Evolutionary conservation across 306 rosid genomes (phyloP).

Genomic region (Purshia tridentata): DNA sequence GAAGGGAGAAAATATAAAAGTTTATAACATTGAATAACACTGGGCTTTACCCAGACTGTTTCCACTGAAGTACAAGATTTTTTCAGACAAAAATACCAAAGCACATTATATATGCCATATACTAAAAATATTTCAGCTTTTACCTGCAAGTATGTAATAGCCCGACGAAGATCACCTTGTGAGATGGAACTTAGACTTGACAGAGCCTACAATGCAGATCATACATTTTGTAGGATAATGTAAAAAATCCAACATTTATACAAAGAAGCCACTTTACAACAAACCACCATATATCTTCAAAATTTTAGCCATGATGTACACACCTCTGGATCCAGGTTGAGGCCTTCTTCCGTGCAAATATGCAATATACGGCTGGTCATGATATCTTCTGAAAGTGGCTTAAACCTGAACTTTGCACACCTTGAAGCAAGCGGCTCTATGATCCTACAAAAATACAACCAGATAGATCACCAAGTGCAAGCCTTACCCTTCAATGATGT

Average conservation of each 20-base stretch:
- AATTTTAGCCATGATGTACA: constrained; percentile 13
- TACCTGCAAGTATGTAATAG: constrained; percentile 92
- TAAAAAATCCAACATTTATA: constrained; percentile 12
- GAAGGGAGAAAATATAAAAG: not conserved
- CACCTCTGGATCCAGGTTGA: constrained; percentile 80
- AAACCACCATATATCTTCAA: constrained; percentile 3
- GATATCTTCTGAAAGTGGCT: constrained; percentile 86
- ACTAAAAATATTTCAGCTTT: not conserved
- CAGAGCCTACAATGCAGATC: constrained; percentile 52
- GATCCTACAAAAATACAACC: constrained; percentile 55
- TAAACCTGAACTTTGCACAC: constrained; percentile 97
- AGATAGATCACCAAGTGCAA: constrained; percentile 13
- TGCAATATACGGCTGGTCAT: constrained; percentile 67
- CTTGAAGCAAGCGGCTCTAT: constrained; percentile 98
- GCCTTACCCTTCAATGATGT: constrained; percentile 10
- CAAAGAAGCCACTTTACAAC: constrained; percentile 15
- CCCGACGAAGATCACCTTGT: constrained; percentile 97
- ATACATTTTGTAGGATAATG: constrained; percentile 14
- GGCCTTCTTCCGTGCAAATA: constrained; percentile 83
- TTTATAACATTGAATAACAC: not conserved
- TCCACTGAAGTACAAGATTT: not conserved
- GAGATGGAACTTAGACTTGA: constrained; percentile 82
- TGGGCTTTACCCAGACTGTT: not conserved
- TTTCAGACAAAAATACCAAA: not conserved
- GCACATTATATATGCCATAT: not conserved